Percentiles rank a stretch among this genome's conserved stretches.
These are phyloP conservation scores for Lactarius tabidus DNA, from an alignment of 768 basidiomycete genomes.

Conservation along the genomic window DNA sequence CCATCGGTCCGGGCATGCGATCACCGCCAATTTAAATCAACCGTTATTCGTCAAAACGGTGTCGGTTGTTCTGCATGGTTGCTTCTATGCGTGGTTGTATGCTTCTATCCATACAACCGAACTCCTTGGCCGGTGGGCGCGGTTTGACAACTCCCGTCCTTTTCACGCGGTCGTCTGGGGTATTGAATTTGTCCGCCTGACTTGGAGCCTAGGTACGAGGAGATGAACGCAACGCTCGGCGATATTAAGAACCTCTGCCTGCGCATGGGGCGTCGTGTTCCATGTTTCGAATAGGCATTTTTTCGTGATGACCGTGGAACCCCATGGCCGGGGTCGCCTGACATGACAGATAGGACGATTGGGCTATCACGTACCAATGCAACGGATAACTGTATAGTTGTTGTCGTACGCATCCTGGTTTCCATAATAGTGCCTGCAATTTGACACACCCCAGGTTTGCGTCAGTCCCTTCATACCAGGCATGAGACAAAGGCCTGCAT, in stretches of 20 bases:
- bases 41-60: not conserved
- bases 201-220: not conserved
- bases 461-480: not conserved
- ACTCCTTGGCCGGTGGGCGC: not conserved
- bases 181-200: not conserved
- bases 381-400: not conserved
- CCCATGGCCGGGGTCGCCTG: slow-evolving; percentile 3
- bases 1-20: not conserved
- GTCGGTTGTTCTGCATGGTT: not conserved
- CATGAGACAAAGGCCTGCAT: not conserved
- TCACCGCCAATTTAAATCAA: not conserved
- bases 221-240: not conserved
- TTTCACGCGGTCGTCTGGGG: not conserved
- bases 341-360: not conserved
- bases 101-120: not conserved
- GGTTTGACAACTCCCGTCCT: not conserved
- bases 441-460: not conserved
- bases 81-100: too few species aligned
- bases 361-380: not conserved
- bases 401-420: not conserved
- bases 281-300: not conserved
- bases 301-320: not conserved
- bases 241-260: not conserved
- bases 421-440: not conserved
- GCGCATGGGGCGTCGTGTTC: not conserved